Evolutionary conservation across 164 flowering plant species (phyloP), one percentile per base, ranked within the genome.

Genomic region (Vitis rotundifolia): DNA sequence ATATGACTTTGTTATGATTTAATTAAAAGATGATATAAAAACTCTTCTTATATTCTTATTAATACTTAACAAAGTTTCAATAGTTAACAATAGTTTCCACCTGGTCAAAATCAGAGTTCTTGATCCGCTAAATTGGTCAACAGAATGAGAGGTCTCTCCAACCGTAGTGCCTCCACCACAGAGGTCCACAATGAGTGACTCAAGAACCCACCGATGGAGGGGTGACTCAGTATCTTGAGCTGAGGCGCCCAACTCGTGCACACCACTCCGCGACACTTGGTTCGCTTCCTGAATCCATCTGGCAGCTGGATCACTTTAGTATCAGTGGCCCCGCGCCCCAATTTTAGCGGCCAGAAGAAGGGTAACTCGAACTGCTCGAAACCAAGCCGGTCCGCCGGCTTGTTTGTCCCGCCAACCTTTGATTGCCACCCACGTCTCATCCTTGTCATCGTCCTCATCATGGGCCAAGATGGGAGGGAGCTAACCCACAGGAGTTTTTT

Each of bases 141-240:
- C 66, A 84, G 11, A n/a, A 82, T 31, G 0, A 83, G 70, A 0
- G 81, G 74, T 2, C 59, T 68, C 1, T 81, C 84, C 12, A 69
- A 70, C n/a, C 58, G 60, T 11, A 86, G 73, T 5, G 61, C 82
- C 72, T 86, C 90, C 5, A 83, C 70, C 0, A 76, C 51, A 0
- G 88, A 84, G 47, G 83, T 72, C 86, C 85, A 84, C 3, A 87
- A 87, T 11, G 76, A 75, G 57, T 86, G 86, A 18, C 76, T 74
- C 76, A 84, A 63, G 63, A 84, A 78, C 3, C 76, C 79, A 0
- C 86, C 86, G 0, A 83, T 68, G 0, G 87, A n/a, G n/a, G n/a
- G n/a, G n/a, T n/a, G n/a, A n/a, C n/a, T n/a, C n/a, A n/a, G n/a
- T n/a, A n/a, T n/a, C 58, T 31, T 73, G 15, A 74, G 57, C 26